Evolutionary conservation across 768 basidiomycete species (phyloP).

Genomic region (Boletus sp.): DNA sequence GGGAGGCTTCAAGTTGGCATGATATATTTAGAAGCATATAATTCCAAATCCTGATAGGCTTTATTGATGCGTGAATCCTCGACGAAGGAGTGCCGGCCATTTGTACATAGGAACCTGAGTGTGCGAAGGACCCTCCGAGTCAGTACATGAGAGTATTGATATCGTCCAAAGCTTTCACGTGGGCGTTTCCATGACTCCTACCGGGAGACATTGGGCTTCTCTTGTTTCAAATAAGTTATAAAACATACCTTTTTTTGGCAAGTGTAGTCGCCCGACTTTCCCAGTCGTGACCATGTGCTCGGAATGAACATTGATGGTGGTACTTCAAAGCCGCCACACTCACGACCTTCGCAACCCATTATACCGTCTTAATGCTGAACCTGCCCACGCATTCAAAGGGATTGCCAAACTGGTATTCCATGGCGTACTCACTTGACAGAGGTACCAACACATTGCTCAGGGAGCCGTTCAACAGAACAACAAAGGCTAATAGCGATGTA

Average conservation of each 20-base stretch:
- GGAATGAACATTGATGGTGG: not conserved
- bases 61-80: no score
- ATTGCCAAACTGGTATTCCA: slow-evolving; percentile 1
- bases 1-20: no score
- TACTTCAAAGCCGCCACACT: not conserved
- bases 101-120: no score
- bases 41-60: no score
- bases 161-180: no score
- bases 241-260: slow-evolving; percentile 3
- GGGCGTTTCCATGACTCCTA: no score
- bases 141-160: no score
- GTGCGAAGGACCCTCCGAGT: no score
- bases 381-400: not conserved
- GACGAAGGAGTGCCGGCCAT: no score
- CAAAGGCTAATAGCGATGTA: not conserved
- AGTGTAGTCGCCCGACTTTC: slow-evolving; percentile 10
- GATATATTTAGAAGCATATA: no score
- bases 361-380: not conserved
- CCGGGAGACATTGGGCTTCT: not conserved
- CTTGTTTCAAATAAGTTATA: not conserved
- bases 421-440: not conserved
- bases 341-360: not conserved
- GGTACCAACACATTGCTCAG: not conserved
- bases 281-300: not conserved
- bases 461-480: not conserved